Conservation (phyloP, 2,329 filamentous ascomycete genomes). For the Fusarium dlaminii region DNA sequence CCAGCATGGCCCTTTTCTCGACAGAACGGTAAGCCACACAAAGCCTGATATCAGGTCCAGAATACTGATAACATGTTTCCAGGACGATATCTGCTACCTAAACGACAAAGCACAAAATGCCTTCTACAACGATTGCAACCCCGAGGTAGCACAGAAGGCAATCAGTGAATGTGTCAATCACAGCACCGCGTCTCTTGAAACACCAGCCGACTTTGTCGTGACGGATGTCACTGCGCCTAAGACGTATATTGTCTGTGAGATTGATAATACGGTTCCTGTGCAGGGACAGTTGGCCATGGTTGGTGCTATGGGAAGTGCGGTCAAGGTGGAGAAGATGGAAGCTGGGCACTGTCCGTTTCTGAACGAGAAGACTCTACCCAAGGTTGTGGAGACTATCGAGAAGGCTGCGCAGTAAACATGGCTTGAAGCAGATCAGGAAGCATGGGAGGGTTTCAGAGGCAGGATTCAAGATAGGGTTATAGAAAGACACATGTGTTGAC, state of each 20-base stretch:
- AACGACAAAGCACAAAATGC: background rate
- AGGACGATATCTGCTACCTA: conserved; percentile 9
- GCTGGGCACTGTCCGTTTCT: conserved; percentile 3
- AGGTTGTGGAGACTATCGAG: background rate
- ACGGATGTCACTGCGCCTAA: conserved; percentile 36
- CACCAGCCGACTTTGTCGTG: conserved; percentile 26
- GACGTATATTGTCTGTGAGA: conserved; percentile 42
- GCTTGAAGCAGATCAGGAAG: accelerated
- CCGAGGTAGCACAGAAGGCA: background rate
- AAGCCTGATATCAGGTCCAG: accelerated
- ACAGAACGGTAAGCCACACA: background rate
- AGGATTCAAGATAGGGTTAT: accelerated
- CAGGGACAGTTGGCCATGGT: conserved; percentile 38
- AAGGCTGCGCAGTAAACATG: background rate
- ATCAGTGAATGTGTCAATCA: conserved; percentile 5
- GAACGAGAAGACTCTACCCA: background rate
- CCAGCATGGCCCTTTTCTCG: background rate
- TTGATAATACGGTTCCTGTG: conserved; percentile 33
- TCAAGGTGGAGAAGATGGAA: background rate
- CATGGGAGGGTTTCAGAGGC: accelerated
- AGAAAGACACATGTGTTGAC: accelerated
- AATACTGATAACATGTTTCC: accelerated
- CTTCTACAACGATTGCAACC: conserved; percentile 9
- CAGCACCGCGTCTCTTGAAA: conserved; percentile 30
- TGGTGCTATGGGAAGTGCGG: background rate